Evolutionary conservation across 1,284 basidiomycete species (phyloP).

Genomic region (Cryptococcus deneoformans): DNA sequence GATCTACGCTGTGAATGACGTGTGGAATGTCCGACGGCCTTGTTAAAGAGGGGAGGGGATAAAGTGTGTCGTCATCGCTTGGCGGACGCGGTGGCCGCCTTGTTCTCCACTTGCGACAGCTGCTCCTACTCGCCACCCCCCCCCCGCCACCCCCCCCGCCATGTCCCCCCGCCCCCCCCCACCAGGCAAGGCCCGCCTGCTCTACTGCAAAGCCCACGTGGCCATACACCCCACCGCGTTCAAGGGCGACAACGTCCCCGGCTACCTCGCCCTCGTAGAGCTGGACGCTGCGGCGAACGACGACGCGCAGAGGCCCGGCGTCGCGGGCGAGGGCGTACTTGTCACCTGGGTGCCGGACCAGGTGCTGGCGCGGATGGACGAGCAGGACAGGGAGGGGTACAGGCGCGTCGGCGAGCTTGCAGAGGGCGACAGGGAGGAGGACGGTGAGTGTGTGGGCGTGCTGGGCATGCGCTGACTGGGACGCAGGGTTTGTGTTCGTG

Average conservation of each 20-base stretch:
- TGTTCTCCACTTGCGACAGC: background rate
- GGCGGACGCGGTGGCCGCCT: too few species aligned
- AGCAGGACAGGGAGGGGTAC: constrained; percentile 39
- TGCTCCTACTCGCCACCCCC: background rate
- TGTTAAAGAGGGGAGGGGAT: background rate
- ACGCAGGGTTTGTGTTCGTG: constrained; percentile 46
- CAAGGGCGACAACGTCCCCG: constrained; percentile 83
- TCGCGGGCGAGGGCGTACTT: constrained; percentile 15
- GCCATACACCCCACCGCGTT: constrained; percentile 93
- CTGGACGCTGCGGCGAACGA: constrained; percentile 44
- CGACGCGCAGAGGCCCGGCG: background rate
- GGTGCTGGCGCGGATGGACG: constrained; percentile 41
- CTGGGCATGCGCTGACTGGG: constrained; percentile 8
- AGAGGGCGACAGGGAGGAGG: constrained; percentile 20
- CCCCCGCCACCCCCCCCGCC: background rate
- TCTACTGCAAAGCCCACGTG: constrained; percentile 88
- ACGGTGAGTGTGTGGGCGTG: constrained; percentile 35
- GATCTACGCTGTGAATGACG: too few species aligned
- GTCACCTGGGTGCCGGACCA: constrained; percentile 48
- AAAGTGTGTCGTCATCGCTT: background rate
- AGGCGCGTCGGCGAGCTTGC: constrained; percentile 27
- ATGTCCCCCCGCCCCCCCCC: background rate
- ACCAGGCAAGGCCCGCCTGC: constrained; percentile 51
- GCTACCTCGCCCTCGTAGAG: constrained; percentile 82
- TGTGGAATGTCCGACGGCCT: too few species aligned